Percentiles rank a stretch among this genome's conserved stretches.
Evolutionary conservation across 768 basidiomycete species (phyloP).

Genomic region (Leccinum barrowsii): DNA sequence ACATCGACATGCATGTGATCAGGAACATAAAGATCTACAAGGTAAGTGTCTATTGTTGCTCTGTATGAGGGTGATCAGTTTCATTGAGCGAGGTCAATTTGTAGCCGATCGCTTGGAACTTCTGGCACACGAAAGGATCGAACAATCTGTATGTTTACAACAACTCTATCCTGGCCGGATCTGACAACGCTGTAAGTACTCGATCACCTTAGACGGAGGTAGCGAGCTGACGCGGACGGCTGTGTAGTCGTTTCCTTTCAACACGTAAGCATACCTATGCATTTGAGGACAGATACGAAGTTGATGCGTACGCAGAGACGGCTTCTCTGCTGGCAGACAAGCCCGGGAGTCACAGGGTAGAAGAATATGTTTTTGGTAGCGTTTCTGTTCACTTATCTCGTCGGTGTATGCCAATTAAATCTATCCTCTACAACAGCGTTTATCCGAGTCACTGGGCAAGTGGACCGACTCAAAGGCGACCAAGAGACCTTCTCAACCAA

Average conservation of each 20-base stretch:
- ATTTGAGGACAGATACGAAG: not conserved
- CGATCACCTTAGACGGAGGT: not conserved
- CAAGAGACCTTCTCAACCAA: no score
- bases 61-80: not conserved
- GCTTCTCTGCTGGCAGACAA: not conserved
- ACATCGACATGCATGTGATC: conserved; percentile 52
- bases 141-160: conserved; percentile 49
- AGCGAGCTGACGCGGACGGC: not conserved
- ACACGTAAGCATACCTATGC: not conserved
- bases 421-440: not conserved
- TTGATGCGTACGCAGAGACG: not conserved
- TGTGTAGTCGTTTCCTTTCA: not conserved
- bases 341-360: no score
- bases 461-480: no score
- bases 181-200: conserved; percentile 33
- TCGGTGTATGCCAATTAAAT: not conserved
- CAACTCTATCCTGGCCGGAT: conserved; percentile 52
- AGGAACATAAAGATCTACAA: conserved; percentile 56
- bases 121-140: conserved; percentile 44
- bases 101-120: conserved; percentile 59
- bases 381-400: not conserved
- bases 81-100: not conserved
- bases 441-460: no score
- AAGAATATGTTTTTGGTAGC: not conserved
- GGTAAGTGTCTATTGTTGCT: conserved; percentile 24